phyloP scores from a whole-genome alignment of 805 yeast genomes.

The Starmerella sirachaensis region DNA sequence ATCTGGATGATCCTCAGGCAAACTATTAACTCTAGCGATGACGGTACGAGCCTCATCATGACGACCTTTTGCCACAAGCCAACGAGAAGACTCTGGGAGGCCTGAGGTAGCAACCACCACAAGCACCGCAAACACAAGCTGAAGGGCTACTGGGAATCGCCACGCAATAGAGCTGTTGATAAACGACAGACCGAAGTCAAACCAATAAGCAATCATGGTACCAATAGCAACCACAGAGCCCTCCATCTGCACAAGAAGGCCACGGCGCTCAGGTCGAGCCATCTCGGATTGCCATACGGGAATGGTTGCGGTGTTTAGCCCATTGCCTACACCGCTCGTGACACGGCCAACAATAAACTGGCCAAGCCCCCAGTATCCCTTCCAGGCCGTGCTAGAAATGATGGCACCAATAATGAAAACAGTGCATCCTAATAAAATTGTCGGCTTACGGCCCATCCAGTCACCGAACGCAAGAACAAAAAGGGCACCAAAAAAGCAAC shows the following conservation, averaged over 20 bases:
- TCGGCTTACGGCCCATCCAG: slow-evolving; percentile 50
- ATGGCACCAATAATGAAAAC: slow-evolving; percentile 50
- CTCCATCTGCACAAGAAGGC: slow-evolving; percentile 54
- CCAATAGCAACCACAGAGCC: slow-evolving; percentile 65
- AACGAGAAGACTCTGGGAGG: slow-evolving; percentile 84
- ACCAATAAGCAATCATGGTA: slow-evolving; percentile 63
- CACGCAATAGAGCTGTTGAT: slow-evolving; percentile 40
- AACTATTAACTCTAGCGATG: slow-evolving; percentile 35
- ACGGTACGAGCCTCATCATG: slow-evolving; percentile 36
- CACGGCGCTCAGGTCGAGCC: slow-evolving; percentile 54
- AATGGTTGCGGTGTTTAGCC: slow-evolving; percentile 64
- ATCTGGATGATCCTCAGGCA: slow-evolving; percentile 16
- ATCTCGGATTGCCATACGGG: slow-evolving; percentile 76
- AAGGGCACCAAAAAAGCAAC: slow-evolving; percentile 65
- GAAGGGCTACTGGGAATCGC: slow-evolving; percentile 73
- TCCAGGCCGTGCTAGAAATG: slow-evolving; percentile 42
- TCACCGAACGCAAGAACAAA: slow-evolving; percentile 53
- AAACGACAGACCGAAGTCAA: slow-evolving; percentile 60
- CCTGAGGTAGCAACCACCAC: slow-evolving; percentile 40
- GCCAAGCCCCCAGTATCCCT: slow-evolving; percentile 38
- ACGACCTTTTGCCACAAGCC: slow-evolving; percentile 56
- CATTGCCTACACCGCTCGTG: slow-evolving; percentile 63
- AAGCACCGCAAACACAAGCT: slow-evolving; percentile 47
- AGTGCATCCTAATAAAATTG: slow-evolving; percentile 44
- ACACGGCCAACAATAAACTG: slow-evolving; percentile 68